phyloP scores from a whole-genome alignment of 306 rosid species.

The Ormosia emarginata region DNA sequence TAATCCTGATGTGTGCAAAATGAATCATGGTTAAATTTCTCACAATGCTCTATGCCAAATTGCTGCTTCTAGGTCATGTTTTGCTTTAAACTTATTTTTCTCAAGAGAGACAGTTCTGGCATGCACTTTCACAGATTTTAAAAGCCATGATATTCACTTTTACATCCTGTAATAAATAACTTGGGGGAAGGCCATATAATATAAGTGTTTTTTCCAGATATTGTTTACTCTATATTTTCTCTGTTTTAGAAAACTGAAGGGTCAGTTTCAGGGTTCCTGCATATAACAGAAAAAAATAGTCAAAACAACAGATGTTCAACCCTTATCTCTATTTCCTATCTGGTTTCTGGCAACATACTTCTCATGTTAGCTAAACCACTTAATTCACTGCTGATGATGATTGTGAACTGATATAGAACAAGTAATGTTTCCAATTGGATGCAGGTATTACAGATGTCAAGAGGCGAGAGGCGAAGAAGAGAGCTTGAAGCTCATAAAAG shows the following conservation, averaged over 20 bases:
- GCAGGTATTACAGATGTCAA: conserved; percentile 62
- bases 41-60: background rate
- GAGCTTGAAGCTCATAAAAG: conserved; percentile 30
- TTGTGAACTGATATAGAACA: background rate
- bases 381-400: background rate
- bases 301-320: no score
- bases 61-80: no score
- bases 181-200: no score
- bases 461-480: conserved; percentile 58
- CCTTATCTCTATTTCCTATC: no score
- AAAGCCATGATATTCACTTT: no score
- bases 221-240: no score
- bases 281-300: no score
- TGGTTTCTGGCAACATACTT: background rate
- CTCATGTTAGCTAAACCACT: background rate
- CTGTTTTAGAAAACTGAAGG: no score
- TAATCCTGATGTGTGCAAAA: background rate
- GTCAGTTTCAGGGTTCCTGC: no score
- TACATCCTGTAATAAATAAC: no score
- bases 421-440: background rate
- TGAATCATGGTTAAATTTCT: background rate
- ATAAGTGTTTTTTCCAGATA: background rate
- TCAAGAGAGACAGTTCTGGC: background rate
- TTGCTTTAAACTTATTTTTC: no score
- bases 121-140: background rate